phyloP scores from a whole-genome alignment of 1,139 yeast species.

The Sugiyamaella neomexicana region DNA sequence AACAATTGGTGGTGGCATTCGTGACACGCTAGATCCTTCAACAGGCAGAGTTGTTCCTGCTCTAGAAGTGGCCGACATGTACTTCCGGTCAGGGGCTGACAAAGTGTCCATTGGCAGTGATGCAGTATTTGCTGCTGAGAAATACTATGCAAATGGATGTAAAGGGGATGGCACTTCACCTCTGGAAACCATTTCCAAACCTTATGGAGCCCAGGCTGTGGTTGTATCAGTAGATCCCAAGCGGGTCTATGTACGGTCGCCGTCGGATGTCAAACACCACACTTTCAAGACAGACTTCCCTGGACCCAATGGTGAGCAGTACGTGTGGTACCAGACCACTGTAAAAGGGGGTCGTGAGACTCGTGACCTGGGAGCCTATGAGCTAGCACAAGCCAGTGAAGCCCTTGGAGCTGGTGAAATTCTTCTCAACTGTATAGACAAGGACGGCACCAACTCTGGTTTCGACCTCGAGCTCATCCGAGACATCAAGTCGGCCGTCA shows the following conservation, averaged over 20 bases:
- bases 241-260: conserved; percentile 67
- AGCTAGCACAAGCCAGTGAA: conserved; percentile 84
- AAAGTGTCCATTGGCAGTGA: conserved; percentile 97
- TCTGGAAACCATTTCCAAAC: conserved; percentile 84
- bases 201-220: conserved; percentile 95
- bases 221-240: conserved; percentile 97
- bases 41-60: conserved; percentile 73
- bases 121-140: conserved; percentile 88
- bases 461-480: conserved; percentile 80
- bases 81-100: conserved; percentile 95
- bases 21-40: conserved; percentile 82
- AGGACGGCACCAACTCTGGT: conserved; percentile 93
- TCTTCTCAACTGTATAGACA: conserved; percentile 87
- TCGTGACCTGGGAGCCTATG: conserved; percentile 89
- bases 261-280: conserved; percentile 59
- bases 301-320: conserved; percentile 85
- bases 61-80: conserved; percentile 81
- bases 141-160: conserved; percentile 59
- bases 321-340: conserved; percentile 92
- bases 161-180: conserved; percentile 73
- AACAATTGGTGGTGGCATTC: conserved; percentile 97
- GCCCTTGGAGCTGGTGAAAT: conserved; percentile 97
- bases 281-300: conserved; percentile 55
- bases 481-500: conserved; percentile 72
- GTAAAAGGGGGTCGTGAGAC: conserved; percentile 92